phyloP scores from a whole-genome alignment of 2,329 filamentous ascomycete genomes.

The Fusarium sp. region DNA sequence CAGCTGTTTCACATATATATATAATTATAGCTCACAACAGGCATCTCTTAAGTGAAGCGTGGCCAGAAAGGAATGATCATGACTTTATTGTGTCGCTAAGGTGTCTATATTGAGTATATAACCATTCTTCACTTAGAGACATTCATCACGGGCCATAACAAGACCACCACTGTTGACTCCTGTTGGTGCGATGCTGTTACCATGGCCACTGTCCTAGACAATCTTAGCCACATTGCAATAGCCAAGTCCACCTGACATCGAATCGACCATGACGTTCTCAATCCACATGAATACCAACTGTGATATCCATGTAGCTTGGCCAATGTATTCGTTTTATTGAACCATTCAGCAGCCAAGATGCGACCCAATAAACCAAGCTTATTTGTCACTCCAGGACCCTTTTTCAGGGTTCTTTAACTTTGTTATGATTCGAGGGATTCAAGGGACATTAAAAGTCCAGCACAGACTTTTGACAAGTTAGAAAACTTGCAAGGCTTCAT shows the following conservation, averaged over 20 bases:
- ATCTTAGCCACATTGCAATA: slow-evolving; percentile 21
- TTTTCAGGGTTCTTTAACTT: slow-evolving; percentile 21
- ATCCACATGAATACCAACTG: neutral
- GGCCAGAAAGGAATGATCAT: neutral
- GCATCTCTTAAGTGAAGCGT: neutral
- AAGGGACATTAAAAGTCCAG: slow-evolving; percentile 20
- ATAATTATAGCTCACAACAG: slow-evolving; percentile 24
- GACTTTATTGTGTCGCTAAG: slow-evolving; percentile 10
- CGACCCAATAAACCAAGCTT: slow-evolving; percentile 6
- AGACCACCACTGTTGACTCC: slow-evolving; percentile 9
- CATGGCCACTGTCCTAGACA: slow-evolving; percentile 22
- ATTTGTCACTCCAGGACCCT: slow-evolving; percentile 15
- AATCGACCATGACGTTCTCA: neutral
- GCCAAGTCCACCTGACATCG: slow-evolving; percentile 7
- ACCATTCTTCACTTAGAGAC: slow-evolving; percentile 13
- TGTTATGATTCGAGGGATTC: slow-evolving; percentile 29
- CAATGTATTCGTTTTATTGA: neutral
- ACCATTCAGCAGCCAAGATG: slow-evolving; percentile 3
- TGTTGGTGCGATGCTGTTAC: slow-evolving; percentile 16
- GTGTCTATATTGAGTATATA: slow-evolving; percentile 2
- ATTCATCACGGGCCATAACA: slow-evolving; percentile 23
- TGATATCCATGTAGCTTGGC: neutral
- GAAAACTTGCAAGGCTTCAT: slow-evolving; percentile 26
- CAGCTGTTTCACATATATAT: slow-evolving; percentile 8
- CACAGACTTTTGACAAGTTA: slow-evolving; percentile 22